Base-by-base conservation (phyloP, 192 early-diverging fungal species). In the Backusella westeae region DNA sequence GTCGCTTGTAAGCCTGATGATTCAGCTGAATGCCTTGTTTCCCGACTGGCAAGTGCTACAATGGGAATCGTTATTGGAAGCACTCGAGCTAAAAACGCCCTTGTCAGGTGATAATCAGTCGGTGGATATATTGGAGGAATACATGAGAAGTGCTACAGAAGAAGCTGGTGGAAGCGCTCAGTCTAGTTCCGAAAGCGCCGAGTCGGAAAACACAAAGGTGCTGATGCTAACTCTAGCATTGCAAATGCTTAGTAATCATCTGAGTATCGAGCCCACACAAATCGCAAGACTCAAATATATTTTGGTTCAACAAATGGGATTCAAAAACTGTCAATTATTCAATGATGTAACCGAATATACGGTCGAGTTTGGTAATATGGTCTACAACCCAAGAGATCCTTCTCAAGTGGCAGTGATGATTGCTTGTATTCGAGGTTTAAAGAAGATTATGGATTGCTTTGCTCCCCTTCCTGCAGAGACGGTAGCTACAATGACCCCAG, bases 231-330 rank as follows among this genome's bases (percentile, higher is more conserved):
- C 79, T 4, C 66, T 90, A 36, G 87, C 86, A 1, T 70, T 90
- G 8, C 87, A 90, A 75, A 90, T 90, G 89, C 75, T 87, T 1
- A 87, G 83, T 9, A 85, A 86, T 67, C 85, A 85, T 17, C 76
- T 84, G 17, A 80, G 80, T 63, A 85, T 88, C 1, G 78, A 68
- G 4, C n/a, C 82, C 23, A 78, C 82, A 6, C 83, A 87, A 26
- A 78, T 88, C 12, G 84, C 82, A 59, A 79, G 78, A 23, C 67
- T 88, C 34, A 90, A 90, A 68, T 82, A 80, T 44, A 67, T 86
- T 17, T 75, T 88, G 6, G 82, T 87, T n/a, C 74, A 77, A 26
- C 76, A 83, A 39, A 81, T 90, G 53, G 87, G 86, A 19, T 90
- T 90, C 70, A 77, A 80, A 44, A 80, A 86, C n/a, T 83, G 82